Evolutionary conservation across 805 yeast species (phyloP).

Genomic region (Wickerhamiella lipophila): DNA sequence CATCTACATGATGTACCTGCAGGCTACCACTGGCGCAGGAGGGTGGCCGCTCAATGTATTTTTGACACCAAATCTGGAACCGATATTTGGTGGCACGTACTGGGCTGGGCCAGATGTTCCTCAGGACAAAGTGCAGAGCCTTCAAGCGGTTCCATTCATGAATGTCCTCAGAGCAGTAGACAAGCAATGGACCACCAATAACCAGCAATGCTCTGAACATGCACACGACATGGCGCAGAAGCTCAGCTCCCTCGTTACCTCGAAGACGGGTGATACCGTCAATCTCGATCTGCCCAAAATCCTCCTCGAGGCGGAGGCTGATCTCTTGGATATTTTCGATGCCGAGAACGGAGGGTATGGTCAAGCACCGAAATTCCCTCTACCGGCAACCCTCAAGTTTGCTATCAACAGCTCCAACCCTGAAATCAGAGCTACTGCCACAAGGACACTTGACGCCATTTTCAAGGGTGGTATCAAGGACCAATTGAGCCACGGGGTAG

Average conservation of each 20-base stretch:
- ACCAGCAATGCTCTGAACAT: slow-evolving; percentile 22
- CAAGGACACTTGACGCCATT: slow-evolving; percentile 23
- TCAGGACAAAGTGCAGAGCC: slow-evolving; percentile 7
- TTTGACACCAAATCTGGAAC: slow-evolving; percentile 27
- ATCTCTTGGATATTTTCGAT: slow-evolving; percentile 19
- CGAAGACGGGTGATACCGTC: slow-evolving; percentile 19
- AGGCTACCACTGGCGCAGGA: slow-evolving; percentile 28
- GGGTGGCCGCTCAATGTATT: slow-evolving; percentile 34
- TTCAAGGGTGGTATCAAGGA: slow-evolving; percentile 31
- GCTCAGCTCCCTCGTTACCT: slow-evolving; percentile 21
- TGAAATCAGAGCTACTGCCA: slow-evolving; percentile 19
- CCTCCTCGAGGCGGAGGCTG: slow-evolving; percentile 19
- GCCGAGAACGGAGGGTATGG: slow-evolving; percentile 27
- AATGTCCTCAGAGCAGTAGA: slow-evolving; percentile 25
- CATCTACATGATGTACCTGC: slow-evolving; percentile 30
- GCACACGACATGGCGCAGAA: slow-evolving; percentile 21
- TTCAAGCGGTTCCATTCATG: slow-evolving; percentile 20
- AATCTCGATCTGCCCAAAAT: slow-evolving; percentile 12
- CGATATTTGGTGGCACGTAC: slow-evolving; percentile 31
- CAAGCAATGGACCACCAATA: slow-evolving; percentile 26
- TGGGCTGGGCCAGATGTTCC: slow-evolving; percentile 28
- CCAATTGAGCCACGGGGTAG: slow-evolving; percentile 29
- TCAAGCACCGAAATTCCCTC: slow-evolving; percentile 30
- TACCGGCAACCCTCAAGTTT: slow-evolving; percentile 25
- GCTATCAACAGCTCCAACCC: slow-evolving; percentile 16